Evolutionary conservation across 169 alveolate genomes (phyloP).

Genomic region (Ichthyophthirius multifiliis): DNA sequence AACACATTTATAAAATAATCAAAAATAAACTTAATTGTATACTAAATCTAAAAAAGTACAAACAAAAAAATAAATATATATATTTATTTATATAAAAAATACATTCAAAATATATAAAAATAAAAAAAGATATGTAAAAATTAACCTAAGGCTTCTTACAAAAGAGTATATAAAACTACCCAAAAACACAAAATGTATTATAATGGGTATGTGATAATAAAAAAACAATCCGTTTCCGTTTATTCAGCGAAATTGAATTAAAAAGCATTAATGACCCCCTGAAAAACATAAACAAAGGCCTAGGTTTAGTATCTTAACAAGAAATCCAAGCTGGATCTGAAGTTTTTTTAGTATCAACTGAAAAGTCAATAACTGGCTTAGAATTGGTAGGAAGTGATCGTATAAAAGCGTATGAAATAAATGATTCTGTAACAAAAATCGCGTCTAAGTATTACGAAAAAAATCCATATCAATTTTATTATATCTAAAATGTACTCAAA

Average conservation of each 20-base stretch:
- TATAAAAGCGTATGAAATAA: conserved; percentile 7
- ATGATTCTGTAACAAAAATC: not conserved
- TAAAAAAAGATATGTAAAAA: no score
- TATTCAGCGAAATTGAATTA: not conserved
- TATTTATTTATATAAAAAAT: no score
- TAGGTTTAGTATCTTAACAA: not conserved
- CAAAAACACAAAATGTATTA: not conserved
- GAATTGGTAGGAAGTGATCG: conserved; percentile 6
- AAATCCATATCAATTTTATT: not conserved
- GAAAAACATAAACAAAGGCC: not conserved
- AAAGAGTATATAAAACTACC: not conserved
- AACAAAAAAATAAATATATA: no score
- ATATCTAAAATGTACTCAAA: conserved; percentile 1
- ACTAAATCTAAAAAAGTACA: no score
- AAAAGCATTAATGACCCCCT: not conserved
- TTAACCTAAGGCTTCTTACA: no score
- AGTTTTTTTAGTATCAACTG: conserved; percentile 4
- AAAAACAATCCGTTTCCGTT: not conserved
- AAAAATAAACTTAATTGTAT: no score
- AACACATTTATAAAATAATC: no score
- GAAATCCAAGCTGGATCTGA: not conserved
- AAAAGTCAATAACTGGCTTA: conserved; percentile 6
- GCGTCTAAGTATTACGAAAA: conserved; percentile 24
- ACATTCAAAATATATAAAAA: no score
- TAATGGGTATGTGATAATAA: not conserved